Base-by-base conservation (phyloP, 768 basidiomycete species). In the Amanita brunnescens region DNA sequence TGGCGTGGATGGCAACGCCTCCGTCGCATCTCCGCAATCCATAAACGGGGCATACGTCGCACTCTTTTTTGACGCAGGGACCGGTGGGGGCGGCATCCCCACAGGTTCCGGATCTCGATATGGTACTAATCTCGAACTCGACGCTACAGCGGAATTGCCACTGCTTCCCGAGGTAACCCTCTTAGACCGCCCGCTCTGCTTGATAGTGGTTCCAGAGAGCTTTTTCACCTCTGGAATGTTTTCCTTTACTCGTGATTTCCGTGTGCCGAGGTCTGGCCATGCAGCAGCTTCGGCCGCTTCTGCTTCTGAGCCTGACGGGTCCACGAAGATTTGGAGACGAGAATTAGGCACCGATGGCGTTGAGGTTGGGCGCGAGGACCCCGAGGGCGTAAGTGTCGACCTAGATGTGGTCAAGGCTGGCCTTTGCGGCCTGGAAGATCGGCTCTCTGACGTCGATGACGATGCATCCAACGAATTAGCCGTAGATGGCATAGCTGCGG, bases 181-280 rank as follows among this genome's bases (percentile, higher is more conserved):
- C 61, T 76, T 78, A 33, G 50, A 18, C 53, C 72, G 72, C 23
- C 83, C 80, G 14, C 80, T 70, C 54, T 85, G 81, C 53, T 77
- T 80, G 37, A 90, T 54, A 24, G 76, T 87, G 51, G 84, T 75
- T 9, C 86, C 87, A 2, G 64, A 75, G 46, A 84, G 73, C 70
- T 84, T 86, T 62, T 78, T 77, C 26, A 79, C 77, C 63, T 85
- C 85, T 6, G 78, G 79, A 1, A 81, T 68, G 57, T 91, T 91
- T 68, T 91, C 87, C 58, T 90, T 91, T 57, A 87, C 71, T 47
- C 88, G 77, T 4, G 81, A 75, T 62, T 85, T 86, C 58, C 87
- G 85, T 53, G 87, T 82, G 16, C 86, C 88, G 1, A 91, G 63
- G 53, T 90, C 87, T 26, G 78, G 75, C 77, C 83, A 91, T 13